phyloP scores from a whole-genome alignment of 805 yeast genomes.

The Blastobotrys robertii region DNA sequence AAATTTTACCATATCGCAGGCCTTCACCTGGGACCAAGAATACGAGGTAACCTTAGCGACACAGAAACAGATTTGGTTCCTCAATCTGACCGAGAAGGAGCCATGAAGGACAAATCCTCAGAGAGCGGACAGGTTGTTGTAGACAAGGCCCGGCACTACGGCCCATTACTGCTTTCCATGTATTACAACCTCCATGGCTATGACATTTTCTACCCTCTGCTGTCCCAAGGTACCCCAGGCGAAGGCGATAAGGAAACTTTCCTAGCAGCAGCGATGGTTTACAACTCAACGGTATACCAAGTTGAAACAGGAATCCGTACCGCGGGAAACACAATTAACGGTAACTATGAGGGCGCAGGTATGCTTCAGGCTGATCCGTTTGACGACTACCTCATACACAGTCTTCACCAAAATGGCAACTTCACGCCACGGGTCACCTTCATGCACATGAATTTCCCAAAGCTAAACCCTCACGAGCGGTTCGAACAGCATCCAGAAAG shows the following conservation, averaged over 20 bases:
- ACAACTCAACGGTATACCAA: slow-evolving; percentile 49
- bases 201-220: slow-evolving; percentile 45
- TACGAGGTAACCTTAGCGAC: slow-evolving; percentile 29
- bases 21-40: slow-evolving; percentile 35
- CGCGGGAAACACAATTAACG: slow-evolving; percentile 30
- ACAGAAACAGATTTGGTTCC: slow-evolving; percentile 31
- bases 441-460: slow-evolving; percentile 60
- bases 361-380: slow-evolving; percentile 70
- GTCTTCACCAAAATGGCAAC: background rate
- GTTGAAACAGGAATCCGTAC: slow-evolving; percentile 31
- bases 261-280: slow-evolving; percentile 58
- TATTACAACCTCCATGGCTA: slow-evolving; percentile 64
- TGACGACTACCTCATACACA: slow-evolving; percentile 37
- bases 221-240: slow-evolving; percentile 58
- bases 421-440: slow-evolving; percentile 29
- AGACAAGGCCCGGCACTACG: slow-evolving; percentile 47
- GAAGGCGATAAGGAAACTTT: slow-evolving; percentile 79
- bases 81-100: slow-evolving; percentile 55
- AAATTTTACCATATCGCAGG: slow-evolving; percentile 60
- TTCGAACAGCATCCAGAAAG: slow-evolving; percentile 30
- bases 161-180: slow-evolving; percentile 46
- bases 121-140: slow-evolving; percentile 62
- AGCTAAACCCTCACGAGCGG: slow-evolving; percentile 51
- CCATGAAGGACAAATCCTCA: slow-evolving; percentile 59
- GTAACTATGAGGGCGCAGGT: slow-evolving; percentile 49